Percentiles rank a stretch among this genome's conserved stretches.
Conservation (phyloP, 129 eudicot genomes). For the Logfia minima region DNA sequence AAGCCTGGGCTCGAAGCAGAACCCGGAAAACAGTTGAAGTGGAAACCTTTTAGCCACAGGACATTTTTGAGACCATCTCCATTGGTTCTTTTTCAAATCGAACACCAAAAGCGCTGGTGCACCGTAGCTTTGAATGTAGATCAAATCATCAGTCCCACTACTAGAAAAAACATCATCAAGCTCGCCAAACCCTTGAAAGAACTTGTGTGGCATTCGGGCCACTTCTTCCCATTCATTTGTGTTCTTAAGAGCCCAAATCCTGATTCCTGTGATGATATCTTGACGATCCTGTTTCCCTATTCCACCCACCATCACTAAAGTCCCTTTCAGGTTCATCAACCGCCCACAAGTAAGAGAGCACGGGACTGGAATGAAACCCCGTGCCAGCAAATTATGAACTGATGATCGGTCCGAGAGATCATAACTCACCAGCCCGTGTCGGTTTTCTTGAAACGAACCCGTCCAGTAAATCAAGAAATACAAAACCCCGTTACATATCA, state of each 20-base stretch:
- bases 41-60: slow-evolving; percentile 94
- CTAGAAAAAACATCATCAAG: slow-evolving; percentile 96
- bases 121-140: slow-evolving; percentile 94
- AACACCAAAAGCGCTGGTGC: slow-evolving; percentile 83
- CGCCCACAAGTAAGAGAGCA: slow-evolving; percentile 97
- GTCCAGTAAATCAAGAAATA: slow-evolving; percentile 77
- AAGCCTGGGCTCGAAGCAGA: slow-evolving; percentile 91
- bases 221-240: slow-evolving; percentile 86
- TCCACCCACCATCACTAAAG: slow-evolving; percentile 92
- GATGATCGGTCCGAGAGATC: slow-evolving; percentile 44
- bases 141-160: slow-evolving; percentile 79
- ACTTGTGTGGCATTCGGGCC: slow-evolving; percentile 82
- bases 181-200: slow-evolving; percentile 96
- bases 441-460: slow-evolving; percentile 53
- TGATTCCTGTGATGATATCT: slow-evolving; percentile 84
- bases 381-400: slow-evolving; percentile 41
- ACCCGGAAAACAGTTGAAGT: slow-evolving; percentile 93
- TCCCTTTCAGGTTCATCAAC: slow-evolving; percentile 81
- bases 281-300: slow-evolving; percentile 87
- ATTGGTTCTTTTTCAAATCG: slow-evolving; percentile 58
- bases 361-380: slow-evolving; percentile 61
- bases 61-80: slow-evolving; percentile 96
- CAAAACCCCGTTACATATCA: slow-evolving; percentile 74
- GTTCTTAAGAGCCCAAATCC: slow-evolving; percentile 69
- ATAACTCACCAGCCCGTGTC: slow-evolving; percentile 71